Evolutionary conservation across 225 moss, liverwort and hornwort genomes (phyloP).

Genomic region (Neckera pumila): DNA sequence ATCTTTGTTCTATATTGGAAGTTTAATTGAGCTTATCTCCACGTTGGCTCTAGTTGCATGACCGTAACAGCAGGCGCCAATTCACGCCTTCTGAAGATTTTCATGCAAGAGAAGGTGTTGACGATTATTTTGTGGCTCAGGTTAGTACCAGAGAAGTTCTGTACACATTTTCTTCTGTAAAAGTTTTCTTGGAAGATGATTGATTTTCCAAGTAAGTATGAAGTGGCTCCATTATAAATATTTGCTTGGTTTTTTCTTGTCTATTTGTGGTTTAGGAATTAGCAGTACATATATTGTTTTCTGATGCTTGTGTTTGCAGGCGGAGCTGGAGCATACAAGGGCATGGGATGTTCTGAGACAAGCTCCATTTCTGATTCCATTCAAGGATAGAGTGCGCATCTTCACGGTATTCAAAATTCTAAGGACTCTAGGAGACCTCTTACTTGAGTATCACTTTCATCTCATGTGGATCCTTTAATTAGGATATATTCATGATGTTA

Average conservation of each 20-base stretch:
- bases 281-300: background rate
- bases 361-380: constrained; percentile 96
- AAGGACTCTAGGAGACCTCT: background rate
- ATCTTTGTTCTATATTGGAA: background rate
- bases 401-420: constrained; percentile 57
- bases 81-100: constrained; percentile 78
- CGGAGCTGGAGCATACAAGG: constrained; percentile 81
- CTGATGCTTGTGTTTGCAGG: constrained; percentile 42
- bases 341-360: constrained; percentile 75
- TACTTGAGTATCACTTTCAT: background rate
- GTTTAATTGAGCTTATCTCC: background rate
- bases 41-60: constrained; percentile 66
- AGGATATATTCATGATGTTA: background rate
- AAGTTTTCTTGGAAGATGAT: background rate
- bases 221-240: background rate
- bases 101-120: constrained; percentile 90
- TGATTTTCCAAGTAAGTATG: background rate
- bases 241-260: background rate
- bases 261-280: background rate
- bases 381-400: constrained; percentile 95
- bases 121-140: constrained; percentile 88
- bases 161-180: background rate
- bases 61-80: constrained; percentile 94
- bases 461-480: background rate
- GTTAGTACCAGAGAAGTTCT: constrained; percentile 25